A percentile compares a stretch with the other conserved stretches of the same genome.
These are phyloP conservation scores for Leccinum fuscescens DNA, from an alignment of 1,284 basidiomycete species.

Conservation along the genomic window DNA sequence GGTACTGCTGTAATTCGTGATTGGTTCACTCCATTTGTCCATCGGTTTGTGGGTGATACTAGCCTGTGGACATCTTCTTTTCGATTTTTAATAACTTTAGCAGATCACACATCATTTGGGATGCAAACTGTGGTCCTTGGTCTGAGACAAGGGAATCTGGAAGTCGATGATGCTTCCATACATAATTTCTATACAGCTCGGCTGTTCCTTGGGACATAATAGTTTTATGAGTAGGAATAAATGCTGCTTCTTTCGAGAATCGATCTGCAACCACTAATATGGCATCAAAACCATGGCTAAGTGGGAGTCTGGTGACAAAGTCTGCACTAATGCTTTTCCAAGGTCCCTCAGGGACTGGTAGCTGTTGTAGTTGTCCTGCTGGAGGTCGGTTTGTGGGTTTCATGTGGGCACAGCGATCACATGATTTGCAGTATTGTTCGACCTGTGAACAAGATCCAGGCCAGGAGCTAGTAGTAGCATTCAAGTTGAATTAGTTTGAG, in stretches of 20 bases:
- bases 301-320: background rate
- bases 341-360: background rate
- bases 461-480: background rate
- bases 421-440: background rate
- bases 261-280: background rate
- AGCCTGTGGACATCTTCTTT: background rate
- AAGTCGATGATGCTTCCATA: background rate
- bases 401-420: background rate
- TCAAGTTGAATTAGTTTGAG: background rate
- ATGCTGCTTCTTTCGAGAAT: background rate
- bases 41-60: background rate
- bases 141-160: background rate
- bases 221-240: background rate
- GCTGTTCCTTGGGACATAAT: background rate
- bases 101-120: background rate
- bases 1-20: background rate
- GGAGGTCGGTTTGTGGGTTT: background rate
- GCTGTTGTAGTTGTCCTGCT: background rate
- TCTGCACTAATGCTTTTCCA: background rate
- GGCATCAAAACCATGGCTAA: background rate
- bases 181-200: background rate
- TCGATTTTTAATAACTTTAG: background rate
- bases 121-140: background rate
- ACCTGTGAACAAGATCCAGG: background rate
- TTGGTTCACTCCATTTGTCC: background rate